Evolutionary conservation across 2,329 filamentous ascomycete genomes (phyloP).

Genomic region (Calonectria naviculata): DNA sequence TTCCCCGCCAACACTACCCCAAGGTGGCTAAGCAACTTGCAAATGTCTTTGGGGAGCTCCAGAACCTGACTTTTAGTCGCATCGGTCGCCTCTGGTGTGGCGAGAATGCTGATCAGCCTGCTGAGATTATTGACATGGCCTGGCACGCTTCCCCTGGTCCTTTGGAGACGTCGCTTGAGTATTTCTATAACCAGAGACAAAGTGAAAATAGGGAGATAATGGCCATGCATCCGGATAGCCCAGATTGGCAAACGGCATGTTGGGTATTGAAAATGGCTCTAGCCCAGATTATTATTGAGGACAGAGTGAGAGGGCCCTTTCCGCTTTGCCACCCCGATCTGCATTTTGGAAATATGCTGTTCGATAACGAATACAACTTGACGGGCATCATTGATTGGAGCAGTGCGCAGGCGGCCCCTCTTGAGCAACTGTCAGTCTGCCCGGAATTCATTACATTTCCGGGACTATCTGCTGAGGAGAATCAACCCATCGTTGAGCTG

Average conservation of each 20-base stretch:
- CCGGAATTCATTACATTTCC: constrained; percentile 47
- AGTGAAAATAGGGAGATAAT: constrained; percentile 35
- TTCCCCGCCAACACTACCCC: constrained; percentile 29
- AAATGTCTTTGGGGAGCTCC: constrained; percentile 36
- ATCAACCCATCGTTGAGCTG: constrained; percentile 34
- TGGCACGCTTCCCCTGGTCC: constrained; percentile 37
- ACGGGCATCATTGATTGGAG: constrained; percentile 51
- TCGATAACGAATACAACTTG: constrained; percentile 53
- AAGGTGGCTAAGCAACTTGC: constrained; percentile 41
- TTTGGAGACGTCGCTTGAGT: constrained; percentile 42
- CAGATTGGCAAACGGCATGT: constrained; percentile 44
- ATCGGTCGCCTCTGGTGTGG: constrained; percentile 43
- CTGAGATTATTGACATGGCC: constrained; percentile 36
- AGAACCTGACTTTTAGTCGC: constrained; percentile 38
- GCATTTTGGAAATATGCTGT: constrained; percentile 53
- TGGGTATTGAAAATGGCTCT: constrained; percentile 45
- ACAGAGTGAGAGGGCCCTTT: constrained; percentile 47
- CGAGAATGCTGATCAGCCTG: constrained; percentile 34
- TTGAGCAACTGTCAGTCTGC: constrained; percentile 48
- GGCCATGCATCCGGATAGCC: constrained; percentile 33
- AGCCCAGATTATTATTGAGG: constrained; percentile 42
- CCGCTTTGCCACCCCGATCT: constrained; percentile 48
- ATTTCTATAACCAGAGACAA: constrained; percentile 41
- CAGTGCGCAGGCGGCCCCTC: constrained; percentile 44
- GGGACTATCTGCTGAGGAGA: constrained; percentile 35